Conservation (phyloP, 352 stramenopile species). For the Plasmopara viticola region DNA sequence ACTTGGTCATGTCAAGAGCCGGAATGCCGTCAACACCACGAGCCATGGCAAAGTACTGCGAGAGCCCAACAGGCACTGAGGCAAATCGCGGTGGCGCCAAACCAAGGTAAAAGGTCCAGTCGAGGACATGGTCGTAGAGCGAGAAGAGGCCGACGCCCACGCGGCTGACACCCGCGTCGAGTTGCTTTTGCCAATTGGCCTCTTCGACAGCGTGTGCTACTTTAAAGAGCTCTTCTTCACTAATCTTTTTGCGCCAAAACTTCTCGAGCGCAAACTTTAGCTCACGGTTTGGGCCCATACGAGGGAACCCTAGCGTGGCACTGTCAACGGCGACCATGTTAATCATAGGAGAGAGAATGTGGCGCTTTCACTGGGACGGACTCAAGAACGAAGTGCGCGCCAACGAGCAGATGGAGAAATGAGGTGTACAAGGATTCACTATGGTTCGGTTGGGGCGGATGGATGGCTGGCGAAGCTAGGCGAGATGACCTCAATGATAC, state of each 20-base stretch:
- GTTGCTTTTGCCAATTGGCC: conserved; percentile 82
- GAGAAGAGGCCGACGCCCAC: conserved; percentile 87
- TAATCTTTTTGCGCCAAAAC: conserved; percentile 86
- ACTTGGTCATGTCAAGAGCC: conserved; percentile 93
- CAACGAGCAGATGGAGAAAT: conserved; percentile 62
- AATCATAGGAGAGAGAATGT: conserved; percentile 28
- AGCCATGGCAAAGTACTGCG: conserved; percentile 89
- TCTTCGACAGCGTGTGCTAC: conserved; percentile 75
- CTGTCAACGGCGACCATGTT: conserved; percentile 49
- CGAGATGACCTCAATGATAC: conserved; percentile 28
- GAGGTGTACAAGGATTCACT: conserved; percentile 4
- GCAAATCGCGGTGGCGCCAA: conserved; percentile 74
- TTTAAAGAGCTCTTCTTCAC: conserved; percentile 69
- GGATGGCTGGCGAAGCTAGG: conserved; percentile 11
- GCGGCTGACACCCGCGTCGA: conserved; percentile 61
- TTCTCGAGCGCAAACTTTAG: conserved; percentile 93
- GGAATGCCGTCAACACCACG: conserved; percentile 84
- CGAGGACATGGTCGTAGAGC: conserved; percentile 90
- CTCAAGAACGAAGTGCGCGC: conserved; percentile 19
- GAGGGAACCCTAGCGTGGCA: conserved; percentile 85
- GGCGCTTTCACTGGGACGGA: neutral
- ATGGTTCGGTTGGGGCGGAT: neutral
- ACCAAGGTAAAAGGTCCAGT: conserved; percentile 83
- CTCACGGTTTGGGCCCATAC: conserved; percentile 90
- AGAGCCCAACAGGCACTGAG: conserved; percentile 43